A percentile compares a stretch with the other conserved stretches of the same genome.
Conservation (phyloP, 2,329 filamentous ascomycete genomes). For the Aspergillus phoenicis region DNA sequence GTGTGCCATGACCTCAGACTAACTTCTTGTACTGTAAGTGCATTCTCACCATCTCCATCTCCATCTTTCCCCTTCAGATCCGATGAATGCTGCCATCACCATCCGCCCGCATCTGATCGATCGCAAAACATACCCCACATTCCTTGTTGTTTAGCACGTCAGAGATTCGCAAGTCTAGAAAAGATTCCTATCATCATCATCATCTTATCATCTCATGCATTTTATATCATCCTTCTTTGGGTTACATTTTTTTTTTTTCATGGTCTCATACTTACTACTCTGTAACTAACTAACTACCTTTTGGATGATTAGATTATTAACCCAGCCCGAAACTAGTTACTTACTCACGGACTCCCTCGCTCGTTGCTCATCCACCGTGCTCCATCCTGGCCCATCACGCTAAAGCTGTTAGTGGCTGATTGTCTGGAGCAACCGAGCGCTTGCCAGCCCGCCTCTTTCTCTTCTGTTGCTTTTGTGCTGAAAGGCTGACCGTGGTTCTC, state of each 20-base stretch:
- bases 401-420: conserved; percentile 30
- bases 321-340: too few species aligned
- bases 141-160: conserved; percentile 10
- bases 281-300: too few species aligned
- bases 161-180: not conserved
- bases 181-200: not conserved
- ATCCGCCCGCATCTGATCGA: not conserved
- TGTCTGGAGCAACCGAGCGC: conserved; percentile 32
- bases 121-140: conserved; percentile 6
- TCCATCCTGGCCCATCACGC: conserved; percentile 18
- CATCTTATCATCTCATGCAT: not conserved
- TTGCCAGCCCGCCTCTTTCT: not conserved
- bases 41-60: not conserved
- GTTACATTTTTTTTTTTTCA: too few species aligned
- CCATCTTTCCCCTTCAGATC: not conserved
- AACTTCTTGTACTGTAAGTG: too few species aligned
- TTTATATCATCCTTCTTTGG: too few species aligned
- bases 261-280: too few species aligned
- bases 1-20: too few species aligned
- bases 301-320: too few species aligned
- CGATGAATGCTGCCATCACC: not conserved
- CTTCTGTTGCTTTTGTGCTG: not conserved
- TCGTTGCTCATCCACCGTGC: conserved; percentile 1
- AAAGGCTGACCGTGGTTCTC: conserved; percentile 8
- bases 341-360: not conserved